These are phyloP conservation scores for Cutaneotrichosporon sp. DNA, from an alignment of 1,284 basidiomycete species.

Conservation along the genomic window DNA sequence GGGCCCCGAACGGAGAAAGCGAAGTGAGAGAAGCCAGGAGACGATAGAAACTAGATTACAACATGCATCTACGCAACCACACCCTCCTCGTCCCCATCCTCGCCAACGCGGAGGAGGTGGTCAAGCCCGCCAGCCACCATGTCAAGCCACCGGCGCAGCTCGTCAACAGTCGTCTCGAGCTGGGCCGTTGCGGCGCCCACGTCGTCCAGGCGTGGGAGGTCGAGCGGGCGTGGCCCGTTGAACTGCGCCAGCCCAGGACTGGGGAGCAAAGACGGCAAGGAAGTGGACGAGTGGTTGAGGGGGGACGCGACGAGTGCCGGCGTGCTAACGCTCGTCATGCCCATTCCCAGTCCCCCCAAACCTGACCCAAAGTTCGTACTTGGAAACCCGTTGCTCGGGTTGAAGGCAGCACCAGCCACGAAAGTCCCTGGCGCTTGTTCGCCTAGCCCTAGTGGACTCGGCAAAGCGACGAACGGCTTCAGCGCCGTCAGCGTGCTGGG, in stretches of 20 bases:
- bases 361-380: neutral
- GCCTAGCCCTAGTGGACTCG: slow-evolving; percentile 53
- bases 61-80: neutral
- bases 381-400: neutral
- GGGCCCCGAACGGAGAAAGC: neutral
- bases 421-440: neutral
- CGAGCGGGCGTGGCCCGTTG: slow-evolving; percentile 12
- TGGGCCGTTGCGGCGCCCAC: slow-evolving; percentile 58
- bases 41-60: neutral
- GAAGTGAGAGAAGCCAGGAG: neutral
- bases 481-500: slow-evolving; percentile 58
- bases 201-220: slow-evolving; percentile 18
- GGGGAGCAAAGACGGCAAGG: neutral
- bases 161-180: slow-evolving; percentile 72
- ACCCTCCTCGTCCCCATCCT: slow-evolving; percentile 16
- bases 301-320: neutral
- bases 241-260: neutral
- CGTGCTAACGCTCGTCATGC: neutral
- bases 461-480: slow-evolving; percentile 53
- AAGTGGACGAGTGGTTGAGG: neutral
- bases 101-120: slow-evolving; percentile 57
- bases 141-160: slow-evolving; percentile 76
- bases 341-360: neutral
- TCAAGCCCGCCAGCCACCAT: slow-evolving; percentile 70
- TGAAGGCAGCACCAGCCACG: neutral